These are phyloP conservation scores for Marsdenia floribunda DNA, from an alignment of 257 asterid species.

Conservation along the genomic window DNA sequence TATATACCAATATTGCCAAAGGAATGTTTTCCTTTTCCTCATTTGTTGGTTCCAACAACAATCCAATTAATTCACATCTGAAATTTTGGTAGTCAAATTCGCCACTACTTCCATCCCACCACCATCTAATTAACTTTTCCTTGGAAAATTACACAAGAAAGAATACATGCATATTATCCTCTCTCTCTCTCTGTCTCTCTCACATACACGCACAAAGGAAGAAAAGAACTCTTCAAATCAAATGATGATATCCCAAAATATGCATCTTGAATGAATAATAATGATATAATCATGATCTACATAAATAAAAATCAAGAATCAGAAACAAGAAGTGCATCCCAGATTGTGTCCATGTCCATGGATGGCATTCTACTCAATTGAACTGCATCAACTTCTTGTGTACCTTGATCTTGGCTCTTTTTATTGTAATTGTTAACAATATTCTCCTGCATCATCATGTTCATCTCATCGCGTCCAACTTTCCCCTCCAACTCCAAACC, in stretches of 20 bases:
- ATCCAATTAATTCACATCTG: background rate
- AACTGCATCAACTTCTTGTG: slow-evolving; percentile 40
- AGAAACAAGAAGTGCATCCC: slow-evolving; percentile 73
- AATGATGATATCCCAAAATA: background rate
- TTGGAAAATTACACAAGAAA: background rate
- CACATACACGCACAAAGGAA: background rate
- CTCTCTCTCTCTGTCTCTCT: background rate
- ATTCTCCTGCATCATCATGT: slow-evolving; percentile 14
- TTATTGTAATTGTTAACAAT: background rate
- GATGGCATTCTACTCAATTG: slow-evolving; percentile 82
- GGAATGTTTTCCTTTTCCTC: background rate
- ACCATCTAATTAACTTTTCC: background rate
- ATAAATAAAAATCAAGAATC: slow-evolving; percentile 35
- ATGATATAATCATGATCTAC: too few species aligned
- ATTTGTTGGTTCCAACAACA: background rate
- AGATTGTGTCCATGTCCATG: slow-evolving; percentile 75
- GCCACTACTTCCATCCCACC: background rate
- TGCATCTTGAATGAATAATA: too few species aligned
- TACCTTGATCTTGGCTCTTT: slow-evolving; percentile 26
- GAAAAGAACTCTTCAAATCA: background rate
- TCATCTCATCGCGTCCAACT: slow-evolving; percentile 18
- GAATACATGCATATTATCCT: background rate
- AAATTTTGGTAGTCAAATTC: background rate
- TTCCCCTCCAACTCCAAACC: slow-evolving; percentile 11
- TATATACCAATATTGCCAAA: too few species aligned